Evolutionary conservation across 1,284 basidiomycete species (phyloP).

Genomic region (Pholiota adiposa): DNA sequence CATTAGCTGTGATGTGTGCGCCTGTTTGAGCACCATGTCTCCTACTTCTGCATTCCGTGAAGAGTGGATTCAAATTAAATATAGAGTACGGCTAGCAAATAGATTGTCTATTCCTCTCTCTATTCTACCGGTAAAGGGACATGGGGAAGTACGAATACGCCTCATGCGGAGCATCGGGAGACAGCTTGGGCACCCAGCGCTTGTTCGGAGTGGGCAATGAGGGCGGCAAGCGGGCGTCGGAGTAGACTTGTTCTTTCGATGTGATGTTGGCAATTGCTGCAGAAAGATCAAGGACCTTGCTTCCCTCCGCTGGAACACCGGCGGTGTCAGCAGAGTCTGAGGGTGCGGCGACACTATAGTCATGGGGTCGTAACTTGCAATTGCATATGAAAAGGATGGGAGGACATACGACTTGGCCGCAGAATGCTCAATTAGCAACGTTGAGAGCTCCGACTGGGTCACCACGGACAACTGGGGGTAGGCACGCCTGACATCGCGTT

Average conservation of each 20-base stretch:
- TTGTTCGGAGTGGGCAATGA: conserved; percentile 63
- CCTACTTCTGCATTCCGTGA: not conserved
- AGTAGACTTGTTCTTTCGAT: conserved; percentile 63
- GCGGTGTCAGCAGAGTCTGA: conserved; percentile 46
- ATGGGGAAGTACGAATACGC: conserved; percentile 85
- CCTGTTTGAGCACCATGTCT: conserved; percentile 30
- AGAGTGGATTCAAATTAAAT: not conserved
- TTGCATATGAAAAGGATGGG: conserved; percentile 6
- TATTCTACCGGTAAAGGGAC: conserved; percentile 72
- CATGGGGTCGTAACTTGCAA: not conserved
- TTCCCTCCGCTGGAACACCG: conserved; percentile 51
- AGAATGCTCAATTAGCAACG: conserved; percentile 83
- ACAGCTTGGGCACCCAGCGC: conserved; percentile 71
- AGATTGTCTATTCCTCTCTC: not conserved
- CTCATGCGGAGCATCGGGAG: conserved; percentile 77
- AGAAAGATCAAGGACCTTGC: conserved; percentile 60
- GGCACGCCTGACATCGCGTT: conserved; percentile 90
- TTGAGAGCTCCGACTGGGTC: conserved; percentile 81
- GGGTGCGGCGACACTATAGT: conserved; percentile 60
- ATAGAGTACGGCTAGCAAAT: not conserved
- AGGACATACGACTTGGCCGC: conserved; percentile 62
- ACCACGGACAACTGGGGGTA: conserved; percentile 89
- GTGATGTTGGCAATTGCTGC: conserved; percentile 72
- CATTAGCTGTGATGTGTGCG: conserved; percentile 40
- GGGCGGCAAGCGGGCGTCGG: conserved; percentile 74